Percentiles rank a stretch among this genome's conserved stretches.
phyloP scores from a whole-genome alignment of 768 basidiomycete genomes.

The Pleurotus eryngii region DNA sequence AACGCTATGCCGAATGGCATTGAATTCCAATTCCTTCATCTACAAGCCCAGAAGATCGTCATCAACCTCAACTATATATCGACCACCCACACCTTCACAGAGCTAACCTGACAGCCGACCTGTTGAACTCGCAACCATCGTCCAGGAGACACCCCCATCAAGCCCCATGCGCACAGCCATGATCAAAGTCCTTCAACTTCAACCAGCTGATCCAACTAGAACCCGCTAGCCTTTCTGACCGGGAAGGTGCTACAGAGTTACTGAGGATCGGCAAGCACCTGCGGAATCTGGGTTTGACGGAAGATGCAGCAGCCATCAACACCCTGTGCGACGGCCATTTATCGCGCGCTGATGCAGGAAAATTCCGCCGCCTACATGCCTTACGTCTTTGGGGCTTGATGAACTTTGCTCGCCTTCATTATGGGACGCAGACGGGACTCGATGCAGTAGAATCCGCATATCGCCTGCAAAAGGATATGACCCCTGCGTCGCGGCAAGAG shows the following conservation, averaged over 20 bases:
- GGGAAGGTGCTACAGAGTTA: background rate
- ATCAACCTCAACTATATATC: background rate
- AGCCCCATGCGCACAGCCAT: constrained; percentile 2
- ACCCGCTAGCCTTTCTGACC: background rate
- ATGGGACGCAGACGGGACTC: background rate
- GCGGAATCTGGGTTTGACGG: background rate
- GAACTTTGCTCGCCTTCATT: background rate
- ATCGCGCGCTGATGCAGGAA: background rate
- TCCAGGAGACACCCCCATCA: background rate
- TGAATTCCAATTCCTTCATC: background rate
- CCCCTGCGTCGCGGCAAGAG: background rate
- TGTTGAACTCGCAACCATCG: background rate
- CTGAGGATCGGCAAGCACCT: background rate
- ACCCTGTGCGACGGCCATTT: background rate
- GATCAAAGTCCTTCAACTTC: constrained; percentile 1
- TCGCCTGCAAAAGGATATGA: background rate
- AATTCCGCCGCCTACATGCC: background rate
- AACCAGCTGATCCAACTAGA: background rate
- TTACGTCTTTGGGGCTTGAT: constrained; percentile 3
- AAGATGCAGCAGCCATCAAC: background rate
- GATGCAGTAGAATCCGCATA: background rate
- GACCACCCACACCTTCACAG: background rate
- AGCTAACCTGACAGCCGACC: background rate
- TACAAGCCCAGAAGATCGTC: background rate
- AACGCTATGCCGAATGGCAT: background rate